Percentiles rank a stretch among this genome's conserved stretches.
Evolutionary conservation across 371 early-diverging fungal genomes (phyloP).

Genomic region (Mortierella sp.): DNA sequence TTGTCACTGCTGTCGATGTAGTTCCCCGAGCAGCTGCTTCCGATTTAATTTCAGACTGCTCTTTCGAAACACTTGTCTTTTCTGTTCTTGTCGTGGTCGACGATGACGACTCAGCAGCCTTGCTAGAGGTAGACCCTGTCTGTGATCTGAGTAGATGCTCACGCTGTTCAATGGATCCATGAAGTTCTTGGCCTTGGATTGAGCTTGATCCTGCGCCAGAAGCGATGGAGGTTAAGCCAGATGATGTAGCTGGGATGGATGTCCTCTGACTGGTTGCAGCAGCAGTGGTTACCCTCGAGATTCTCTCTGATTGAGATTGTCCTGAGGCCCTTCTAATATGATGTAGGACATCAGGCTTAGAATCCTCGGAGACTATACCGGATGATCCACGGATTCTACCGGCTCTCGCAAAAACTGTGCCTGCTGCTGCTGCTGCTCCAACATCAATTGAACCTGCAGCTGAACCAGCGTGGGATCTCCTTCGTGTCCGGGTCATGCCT

Average conservation of each 20-base stretch:
- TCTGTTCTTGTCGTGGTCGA: constrained; percentile 2
- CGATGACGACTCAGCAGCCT: background rate
- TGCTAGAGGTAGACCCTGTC: background rate
- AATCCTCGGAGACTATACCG: background rate
- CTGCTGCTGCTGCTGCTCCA: background rate
- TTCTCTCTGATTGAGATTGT: no score
- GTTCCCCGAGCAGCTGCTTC: background rate
- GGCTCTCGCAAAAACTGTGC: background rate
- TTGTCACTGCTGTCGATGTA: background rate
- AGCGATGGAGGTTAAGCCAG: no score
- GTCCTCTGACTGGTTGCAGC: no score
- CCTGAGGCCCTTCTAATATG: no score
- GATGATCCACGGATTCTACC: background rate
- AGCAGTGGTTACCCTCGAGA: no score
- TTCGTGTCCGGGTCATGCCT: background rate
- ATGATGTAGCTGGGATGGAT: no score
- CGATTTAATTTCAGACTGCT: background rate
- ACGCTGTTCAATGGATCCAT: no score
- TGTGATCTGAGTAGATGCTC: no score
- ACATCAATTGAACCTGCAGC: background rate
- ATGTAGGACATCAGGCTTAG: background rate
- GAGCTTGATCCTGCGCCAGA: no score
- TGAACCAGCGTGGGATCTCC: background rate
- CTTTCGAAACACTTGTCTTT: no score
- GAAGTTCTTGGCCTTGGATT: no score